Evolutionary conservation across 2,329 filamentous ascomycete genomes (phyloP).

Genomic region (Zasmidium cellare): DNA sequence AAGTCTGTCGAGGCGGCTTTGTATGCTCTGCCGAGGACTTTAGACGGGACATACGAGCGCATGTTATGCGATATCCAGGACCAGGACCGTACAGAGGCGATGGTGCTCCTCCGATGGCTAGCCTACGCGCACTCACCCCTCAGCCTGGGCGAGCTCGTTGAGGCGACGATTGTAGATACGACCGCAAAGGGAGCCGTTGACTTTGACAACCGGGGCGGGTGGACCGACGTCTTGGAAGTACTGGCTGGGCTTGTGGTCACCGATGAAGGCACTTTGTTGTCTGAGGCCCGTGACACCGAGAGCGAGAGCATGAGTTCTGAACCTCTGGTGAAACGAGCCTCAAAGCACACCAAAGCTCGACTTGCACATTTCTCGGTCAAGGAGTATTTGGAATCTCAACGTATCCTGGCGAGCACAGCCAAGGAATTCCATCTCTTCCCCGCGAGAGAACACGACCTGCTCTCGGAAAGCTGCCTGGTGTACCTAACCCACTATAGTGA

Average conservation of each 20-base stretch:
- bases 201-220: conserved; percentile 4
- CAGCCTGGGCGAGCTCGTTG: conserved; percentile 21
- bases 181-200: conserved; percentile 1
- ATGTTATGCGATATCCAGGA: conserved; percentile 22
- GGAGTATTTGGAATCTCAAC: conserved; percentile 25
- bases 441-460: conserved; percentile 8
- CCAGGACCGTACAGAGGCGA: conserved; percentile 10
- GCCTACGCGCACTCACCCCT: conserved; percentile 21
- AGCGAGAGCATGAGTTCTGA: too few relatives aligned
- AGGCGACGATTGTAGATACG: conserved; percentile 21
- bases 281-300: too few relatives aligned
- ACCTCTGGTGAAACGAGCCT: too few relatives aligned
- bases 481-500: conserved; percentile 17
- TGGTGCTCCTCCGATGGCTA: conserved; percentile 23
- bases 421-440: conserved; percentile 12
- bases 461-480: conserved; percentile 17
- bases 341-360: not conserved
- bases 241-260: conserved; percentile 17
- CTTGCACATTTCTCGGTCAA: conserved; percentile 27
- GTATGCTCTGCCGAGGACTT: conserved; percentile 19
- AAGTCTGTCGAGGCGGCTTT: conserved; percentile 18
- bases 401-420: conserved; percentile 11
- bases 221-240: conserved; percentile 15
- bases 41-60: conserved; percentile 30
- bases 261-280: conserved; percentile 3